These are phyloP conservation scores for Xylaria sp. DNA, from an alignment of 2,329 filamentous ascomycete genomes.

Conservation along the genomic window DNA sequence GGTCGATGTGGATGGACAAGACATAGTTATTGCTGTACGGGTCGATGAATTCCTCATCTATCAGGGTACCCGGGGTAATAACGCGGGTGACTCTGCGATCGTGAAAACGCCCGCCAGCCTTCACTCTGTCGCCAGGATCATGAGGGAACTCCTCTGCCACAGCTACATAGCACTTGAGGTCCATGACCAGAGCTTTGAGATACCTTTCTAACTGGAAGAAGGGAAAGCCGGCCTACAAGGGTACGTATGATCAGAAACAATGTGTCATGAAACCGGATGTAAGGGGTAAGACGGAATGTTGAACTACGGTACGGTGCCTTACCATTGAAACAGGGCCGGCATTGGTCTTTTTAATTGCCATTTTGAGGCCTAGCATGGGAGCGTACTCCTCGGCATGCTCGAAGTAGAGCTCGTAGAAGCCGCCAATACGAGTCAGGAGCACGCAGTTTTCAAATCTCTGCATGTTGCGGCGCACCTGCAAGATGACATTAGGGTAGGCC, in stretches of 20 bases:
- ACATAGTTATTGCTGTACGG: slow-evolving; percentile 91
- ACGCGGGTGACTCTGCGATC: slow-evolving; percentile 80
- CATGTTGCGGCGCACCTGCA: slow-evolving; percentile 86
- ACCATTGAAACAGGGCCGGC: slow-evolving; percentile 83
- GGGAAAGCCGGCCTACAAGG: slow-evolving; percentile 74
- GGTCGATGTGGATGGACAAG: slow-evolving; percentile 63
- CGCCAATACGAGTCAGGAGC: slow-evolving; percentile 82
- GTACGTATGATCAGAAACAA: slow-evolving; percentile 20
- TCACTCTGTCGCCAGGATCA: slow-evolving; percentile 61
- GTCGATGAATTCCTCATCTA: slow-evolving; percentile 97
- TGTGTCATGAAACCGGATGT: slow-evolving; percentile 9
- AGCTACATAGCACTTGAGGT: slow-evolving; percentile 84
- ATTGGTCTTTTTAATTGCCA: slow-evolving; percentile 73
- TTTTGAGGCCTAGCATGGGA: slow-evolving; percentile 80
- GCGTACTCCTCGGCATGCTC: slow-evolving; percentile 89
- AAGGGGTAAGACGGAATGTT: slow-evolving; percentile 9
- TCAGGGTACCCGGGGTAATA: slow-evolving; percentile 89
- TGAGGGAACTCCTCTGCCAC: slow-evolving; percentile 90
- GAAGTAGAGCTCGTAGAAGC: slow-evolving; percentile 98
- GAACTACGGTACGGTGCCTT: slow-evolving; percentile 27
- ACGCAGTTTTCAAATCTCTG: slow-evolving; percentile 86
- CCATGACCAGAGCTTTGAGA: slow-evolving; percentile 87
- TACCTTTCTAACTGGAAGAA: slow-evolving; percentile 89
- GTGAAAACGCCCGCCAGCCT: slow-evolving; percentile 73
- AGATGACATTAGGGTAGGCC: slow-evolving; percentile 78